phyloP scores from a whole-genome alignment of 805 yeast species.

The Candida taoyuanica region DNA sequence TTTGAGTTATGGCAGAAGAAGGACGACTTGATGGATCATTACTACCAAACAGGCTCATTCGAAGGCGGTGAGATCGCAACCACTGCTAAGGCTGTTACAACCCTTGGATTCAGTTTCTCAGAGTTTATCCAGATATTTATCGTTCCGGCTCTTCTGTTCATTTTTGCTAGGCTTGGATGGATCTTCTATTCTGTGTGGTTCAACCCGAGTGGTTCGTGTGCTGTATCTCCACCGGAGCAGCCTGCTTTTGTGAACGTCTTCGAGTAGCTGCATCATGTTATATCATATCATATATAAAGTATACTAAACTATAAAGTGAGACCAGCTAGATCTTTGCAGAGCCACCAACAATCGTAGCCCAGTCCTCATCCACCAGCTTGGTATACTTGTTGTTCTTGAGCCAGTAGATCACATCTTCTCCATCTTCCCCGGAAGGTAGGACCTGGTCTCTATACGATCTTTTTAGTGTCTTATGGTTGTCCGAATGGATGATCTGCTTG shows the following conservation, averaged over 20 bases:
- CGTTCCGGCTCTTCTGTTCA: constrained; percentile 27
- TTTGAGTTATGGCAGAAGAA: constrained; percentile 69
- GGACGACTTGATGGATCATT: constrained; percentile 64
- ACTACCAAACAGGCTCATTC: constrained; percentile 53
- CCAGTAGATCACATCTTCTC: constrained; percentile 66
- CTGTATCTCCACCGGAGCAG: constrained; percentile 3
- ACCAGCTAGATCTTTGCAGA: constrained; percentile 16
- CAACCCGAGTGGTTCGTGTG: constrained; percentile 7
- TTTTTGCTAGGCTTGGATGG: constrained; percentile 18
- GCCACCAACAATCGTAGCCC: constrained; percentile 38
- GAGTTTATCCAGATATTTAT: constrained; percentile 31
- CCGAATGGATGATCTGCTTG: constrained; percentile 55
- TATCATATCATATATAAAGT: neutral
- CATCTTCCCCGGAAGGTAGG: constrained; percentile 61
- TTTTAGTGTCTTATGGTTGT: constrained; percentile 79
- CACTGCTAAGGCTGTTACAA: constrained; percentile 12
- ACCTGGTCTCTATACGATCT: constrained; percentile 61
- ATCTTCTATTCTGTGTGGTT: constrained; percentile 3
- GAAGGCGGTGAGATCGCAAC: constrained; percentile 20
- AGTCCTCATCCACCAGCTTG: constrained; percentile 50
- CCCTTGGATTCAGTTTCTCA: constrained; percentile 19
- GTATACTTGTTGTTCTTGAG: constrained; percentile 52
- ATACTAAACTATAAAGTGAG: neutral
- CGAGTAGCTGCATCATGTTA: neutral
- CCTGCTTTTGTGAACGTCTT: constrained; percentile 5